Evolutionary conservation across 371 early-diverging fungal genomes (phyloP), one percentile per base, ranked within the genome.

Genomic region (Mucor indicus): DNA sequence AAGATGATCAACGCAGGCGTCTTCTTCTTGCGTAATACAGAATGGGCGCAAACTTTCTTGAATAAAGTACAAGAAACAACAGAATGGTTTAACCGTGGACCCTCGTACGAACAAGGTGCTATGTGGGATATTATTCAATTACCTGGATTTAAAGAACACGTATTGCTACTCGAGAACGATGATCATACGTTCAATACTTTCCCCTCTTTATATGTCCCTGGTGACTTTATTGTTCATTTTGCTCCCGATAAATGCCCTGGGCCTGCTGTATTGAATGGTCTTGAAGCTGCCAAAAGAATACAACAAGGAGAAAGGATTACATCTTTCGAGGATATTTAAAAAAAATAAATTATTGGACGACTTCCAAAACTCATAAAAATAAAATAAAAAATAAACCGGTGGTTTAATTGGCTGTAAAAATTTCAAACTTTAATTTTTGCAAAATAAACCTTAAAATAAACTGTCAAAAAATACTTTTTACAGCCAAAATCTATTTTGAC

Each of bases 161-260:
- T 77, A 1, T 44, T 73, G 20, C 35, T 81, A 13, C 70, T 81
- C 8, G 74, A 79, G 33, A 50, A 65, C 24, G 79, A 80, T 32
- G 80, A 79, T 38, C 85, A 78, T 44, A 79, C 75, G 0, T 80
- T 84, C 57, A 82, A 81, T 35, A 80, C 83, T 1, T 76, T 83
- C 53, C 82, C 85, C 0, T 46, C 44, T 11, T 53, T 47, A 12
- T 85, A 83, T 50, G 37, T 58, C 17, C 57, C 69, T 15, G 81
- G 78, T 16, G 77, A 83, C 42, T 85, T 85, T 54, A 64, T 85
- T 30, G 74, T 85, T 21, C 85, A 85, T 49, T 81, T 74, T 61
- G 81, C 85, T 0, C 82, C 81, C 1, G 82, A 77, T 39, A 76
- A 72, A 40, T 85, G 85, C 45, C 83, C 85, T n/a, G 67, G 72